Percentiles rank a stretch among this genome's conserved stretches.
phyloP scores from a whole-genome alignment of 2,329 filamentous ascomycete species.

The Dothiorella sarmentorum region DNA sequence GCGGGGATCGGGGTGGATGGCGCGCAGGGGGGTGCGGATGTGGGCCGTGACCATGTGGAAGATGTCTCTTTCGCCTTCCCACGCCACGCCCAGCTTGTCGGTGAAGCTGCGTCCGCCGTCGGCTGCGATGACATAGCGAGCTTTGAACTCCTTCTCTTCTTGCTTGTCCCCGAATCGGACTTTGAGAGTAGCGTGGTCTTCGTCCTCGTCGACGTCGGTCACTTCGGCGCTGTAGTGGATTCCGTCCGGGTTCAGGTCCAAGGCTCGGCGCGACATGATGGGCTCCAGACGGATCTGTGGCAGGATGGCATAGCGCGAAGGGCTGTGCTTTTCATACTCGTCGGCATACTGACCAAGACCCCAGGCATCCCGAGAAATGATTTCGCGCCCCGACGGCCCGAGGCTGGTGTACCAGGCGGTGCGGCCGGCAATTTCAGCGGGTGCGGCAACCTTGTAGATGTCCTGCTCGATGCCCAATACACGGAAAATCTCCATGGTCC shows the following conservation, averaged over 20 bases:
- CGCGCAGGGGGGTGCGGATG: constrained; percentile 28
- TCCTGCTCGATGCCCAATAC: constrained; percentile 32
- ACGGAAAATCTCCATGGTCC: constrained; percentile 30
- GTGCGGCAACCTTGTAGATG: constrained; percentile 22
- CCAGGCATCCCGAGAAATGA: constrained; percentile 19
- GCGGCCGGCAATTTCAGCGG: constrained; percentile 22
- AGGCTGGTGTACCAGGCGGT: constrained; percentile 32
- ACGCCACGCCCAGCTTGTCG: constrained; percentile 29
- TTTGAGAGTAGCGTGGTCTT: constrained; percentile 23
- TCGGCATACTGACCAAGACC: not conserved
- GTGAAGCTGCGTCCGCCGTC: constrained; percentile 34
- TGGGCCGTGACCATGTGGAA: constrained; percentile 35
- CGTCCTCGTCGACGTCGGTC: constrained; percentile 22
- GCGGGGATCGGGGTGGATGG: constrained; percentile 28
- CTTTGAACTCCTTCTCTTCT: constrained; percentile 17
- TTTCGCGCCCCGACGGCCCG: constrained; percentile 26
- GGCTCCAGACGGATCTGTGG: constrained; percentile 39
- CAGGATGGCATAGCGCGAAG: constrained; percentile 29
- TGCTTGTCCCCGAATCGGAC: constrained; percentile 9
- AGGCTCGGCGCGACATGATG: constrained; percentile 26
- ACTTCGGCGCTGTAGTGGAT: constrained; percentile 31
- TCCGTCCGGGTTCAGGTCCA: constrained; percentile 30
- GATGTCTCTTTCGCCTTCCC: constrained; percentile 32
- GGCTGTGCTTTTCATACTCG: constrained; percentile 21
- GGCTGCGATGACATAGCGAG: constrained; percentile 32